A percentile compares a stretch with the other conserved stretches of the same genome.
phyloP scores from a whole-genome alignment of 495 filamentous ascomycete species.

The Annulohypoxylon bovei region DNA sequence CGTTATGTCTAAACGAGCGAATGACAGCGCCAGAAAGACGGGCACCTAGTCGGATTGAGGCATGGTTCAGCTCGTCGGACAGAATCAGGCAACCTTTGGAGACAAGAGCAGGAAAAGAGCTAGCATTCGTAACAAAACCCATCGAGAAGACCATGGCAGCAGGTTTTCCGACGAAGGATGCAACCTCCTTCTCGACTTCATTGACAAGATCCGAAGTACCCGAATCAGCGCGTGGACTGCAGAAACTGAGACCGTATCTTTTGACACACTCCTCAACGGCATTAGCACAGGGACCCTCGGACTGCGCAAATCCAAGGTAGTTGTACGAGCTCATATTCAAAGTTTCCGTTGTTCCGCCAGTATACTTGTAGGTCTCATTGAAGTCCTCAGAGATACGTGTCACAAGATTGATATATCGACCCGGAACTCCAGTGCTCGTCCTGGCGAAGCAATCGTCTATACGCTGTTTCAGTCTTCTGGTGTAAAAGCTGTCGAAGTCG shows the following conservation, averaged over 20 bases:
- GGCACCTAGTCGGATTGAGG: conserved; percentile 94
- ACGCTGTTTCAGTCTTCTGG: conserved; percentile 87
- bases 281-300: conserved; percentile 95
- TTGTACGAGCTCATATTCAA: conserved; percentile 99
- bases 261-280: conserved; percentile 84
- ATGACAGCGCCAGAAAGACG: conserved; percentile 95
- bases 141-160: conserved; percentile 97
- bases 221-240: conserved; percentile 81
- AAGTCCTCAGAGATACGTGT: conserved; percentile 88
- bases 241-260: conserved; percentile 82
- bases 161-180: conserved; percentile 91
- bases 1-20: conserved; percentile 95
- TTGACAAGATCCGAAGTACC: conserved; percentile 88
- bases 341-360: conserved; percentile 92
- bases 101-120: conserved; percentile 87
- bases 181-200: conserved; percentile 89
- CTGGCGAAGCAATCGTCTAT: conserved; percentile 97
- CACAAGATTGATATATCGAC: conserved; percentile 89
- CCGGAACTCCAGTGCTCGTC: conserved; percentile 91
- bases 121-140: conserved; percentile 96
- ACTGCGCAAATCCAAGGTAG: conserved; percentile 98
- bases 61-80: conserved; percentile 96
- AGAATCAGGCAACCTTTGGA: conserved; percentile 92
- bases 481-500: conserved; percentile 99
- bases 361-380: conserved; percentile 86